A percentile compares a stretch with the other conserved stretches of the same genome.
Evolutionary conservation across 108 stramenopile species (phyloP).

Genomic region (Nitzschia sp.): DNA sequence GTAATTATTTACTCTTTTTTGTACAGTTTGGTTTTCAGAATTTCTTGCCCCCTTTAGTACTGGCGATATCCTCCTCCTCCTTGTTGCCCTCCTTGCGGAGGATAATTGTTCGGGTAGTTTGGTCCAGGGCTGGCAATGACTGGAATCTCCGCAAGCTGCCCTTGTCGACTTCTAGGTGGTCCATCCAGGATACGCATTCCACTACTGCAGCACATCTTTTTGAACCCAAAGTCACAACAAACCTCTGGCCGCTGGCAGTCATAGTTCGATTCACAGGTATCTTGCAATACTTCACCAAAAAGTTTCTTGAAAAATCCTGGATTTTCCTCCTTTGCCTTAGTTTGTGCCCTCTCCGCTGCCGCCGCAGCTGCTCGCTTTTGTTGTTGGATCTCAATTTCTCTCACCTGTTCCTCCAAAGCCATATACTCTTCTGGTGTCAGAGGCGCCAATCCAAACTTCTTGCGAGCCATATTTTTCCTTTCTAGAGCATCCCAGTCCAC

Average conservation of each 20-base stretch:
- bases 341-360: conserved; percentile 27
- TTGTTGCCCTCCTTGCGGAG: too few relatives aligned
- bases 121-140: conserved; percentile 30
- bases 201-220: conserved; percentile 74
- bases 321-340: conserved; percentile 39
- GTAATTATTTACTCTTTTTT: too few relatives aligned
- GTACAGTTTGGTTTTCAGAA: too few relatives aligned
- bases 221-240: conserved; percentile 86
- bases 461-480: conserved; percentile 60
- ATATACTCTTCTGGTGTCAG: conserved; percentile 76
- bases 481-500: conserved; percentile 53
- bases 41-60: too few relatives aligned
- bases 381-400: conserved; percentile 55
- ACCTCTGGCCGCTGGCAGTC: conserved; percentile 80
- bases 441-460: conserved; percentile 78
- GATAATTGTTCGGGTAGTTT: conserved; percentile 6
- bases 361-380: conserved; percentile 43
- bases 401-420: conserved; percentile 54
- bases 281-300: conserved; percentile 66
- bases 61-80: too few relatives aligned
- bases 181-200: conserved; percentile 32
- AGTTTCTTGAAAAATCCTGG: conserved; percentile 60
- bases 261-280: conserved; percentile 78
- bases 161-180: conserved; percentile 8
- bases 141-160: conserved; percentile 25